phyloP scores from a whole-genome alignment of 1,284 basidiomycete genomes.

The Meripilus lineatus region DNA sequence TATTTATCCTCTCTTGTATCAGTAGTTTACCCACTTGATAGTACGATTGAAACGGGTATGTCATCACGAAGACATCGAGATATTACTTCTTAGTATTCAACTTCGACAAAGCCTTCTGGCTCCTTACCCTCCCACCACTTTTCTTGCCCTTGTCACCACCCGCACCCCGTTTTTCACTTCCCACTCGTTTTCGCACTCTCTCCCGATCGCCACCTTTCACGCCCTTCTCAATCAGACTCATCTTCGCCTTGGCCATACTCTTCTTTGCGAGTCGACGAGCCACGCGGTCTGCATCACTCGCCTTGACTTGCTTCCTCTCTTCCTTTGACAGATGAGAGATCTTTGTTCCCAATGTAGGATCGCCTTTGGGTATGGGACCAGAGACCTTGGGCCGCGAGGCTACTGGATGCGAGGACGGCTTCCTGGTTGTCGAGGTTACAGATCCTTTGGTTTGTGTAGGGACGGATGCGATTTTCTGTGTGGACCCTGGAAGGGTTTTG shows the following conservation, averaged over 20 bases:
- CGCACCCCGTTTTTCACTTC: slow-evolving; percentile 28
- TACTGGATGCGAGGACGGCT: neutral
- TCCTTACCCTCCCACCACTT: slow-evolving; percentile 40
- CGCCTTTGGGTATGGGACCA: slow-evolving; percentile 59
- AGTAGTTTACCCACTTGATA: too few species aligned
- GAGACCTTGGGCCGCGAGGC: slow-evolving; percentile 1
- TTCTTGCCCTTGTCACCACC: slow-evolving; percentile 6
- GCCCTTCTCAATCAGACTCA: slow-evolving; percentile 41
- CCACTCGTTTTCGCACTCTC: slow-evolving; percentile 44
- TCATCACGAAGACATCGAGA: too few species aligned
- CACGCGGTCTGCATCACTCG: slow-evolving; percentile 71
- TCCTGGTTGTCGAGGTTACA: slow-evolving; percentile 9
- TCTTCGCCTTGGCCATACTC: slow-evolving; percentile 57
- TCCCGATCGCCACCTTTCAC: slow-evolving; percentile 37
- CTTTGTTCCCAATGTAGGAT: slow-evolving; percentile 75
- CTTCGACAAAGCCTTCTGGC: slow-evolving; percentile 50
- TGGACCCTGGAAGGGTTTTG: slow-evolving; percentile 50
- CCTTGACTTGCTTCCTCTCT: slow-evolving; percentile 79
- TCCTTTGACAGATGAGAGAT: slow-evolving; percentile 78
- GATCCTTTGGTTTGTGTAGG: slow-evolving; percentile 12
- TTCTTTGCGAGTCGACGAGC: slow-evolving; percentile 88
- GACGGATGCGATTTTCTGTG: slow-evolving; percentile 18
- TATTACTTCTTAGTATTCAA: slow-evolving; percentile 58
- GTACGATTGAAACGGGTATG: too few species aligned
- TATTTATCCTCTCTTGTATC: too few species aligned